A percentile compares a stretch with the other conserved stretches of the same genome.
Evolutionary conservation across 1,284 basidiomycete genomes (phyloP).

Genomic region (Boletus mariae): DNA sequence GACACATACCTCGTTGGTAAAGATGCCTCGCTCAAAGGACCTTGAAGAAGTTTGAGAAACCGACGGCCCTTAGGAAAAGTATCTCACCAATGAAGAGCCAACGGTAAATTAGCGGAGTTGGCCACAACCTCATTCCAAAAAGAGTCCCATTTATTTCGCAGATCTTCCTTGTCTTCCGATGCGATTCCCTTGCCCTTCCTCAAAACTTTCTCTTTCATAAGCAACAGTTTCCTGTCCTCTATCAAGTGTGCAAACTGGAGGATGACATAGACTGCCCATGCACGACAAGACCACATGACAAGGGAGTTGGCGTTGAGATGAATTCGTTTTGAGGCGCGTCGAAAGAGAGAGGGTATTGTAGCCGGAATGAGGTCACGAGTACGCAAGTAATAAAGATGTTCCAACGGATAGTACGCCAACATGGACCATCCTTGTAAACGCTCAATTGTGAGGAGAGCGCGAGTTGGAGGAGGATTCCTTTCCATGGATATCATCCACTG

Average conservation of each 20-base stretch:
- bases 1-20: slow-evolving; percentile 55
- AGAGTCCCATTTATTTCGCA: slow-evolving; percentile 60
- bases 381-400: slow-evolving; percentile 72
- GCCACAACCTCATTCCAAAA: slow-evolving; percentile 72
- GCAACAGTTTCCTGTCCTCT: slow-evolving; percentile 61
- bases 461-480: slow-evolving; percentile 62
- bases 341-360: slow-evolving; percentile 43
- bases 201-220: slow-evolving; percentile 51
- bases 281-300: slow-evolving; percentile 67
- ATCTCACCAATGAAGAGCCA: slow-evolving; percentile 79
- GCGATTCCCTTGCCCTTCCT: slow-evolving; percentile 52
- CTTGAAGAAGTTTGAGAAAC: slow-evolving; percentile 34
- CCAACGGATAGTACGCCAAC: slow-evolving; percentile 78
- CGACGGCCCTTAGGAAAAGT: neutral
- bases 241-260: slow-evolving; percentile 70
- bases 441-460: slow-evolving; percentile 69
- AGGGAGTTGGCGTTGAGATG: slow-evolving; percentile 47
- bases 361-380: slow-evolving; percentile 61
- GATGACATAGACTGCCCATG: slow-evolving; percentile 73
- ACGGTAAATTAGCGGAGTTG: slow-evolving; percentile 74
- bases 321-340: slow-evolving; percentile 40
- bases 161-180: slow-evolving; percentile 52
- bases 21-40: slow-evolving; percentile 65
- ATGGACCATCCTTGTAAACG: slow-evolving; percentile 82
- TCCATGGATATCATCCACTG: slow-evolving; percentile 76